Percentiles rank a stretch among this genome's conserved stretches.
These are phyloP conservation scores for Stagonosporopsis cucurbitacearum DNA, from an alignment of 2,329 filamentous ascomycete genomes.

Conservation along the genomic window DNA sequence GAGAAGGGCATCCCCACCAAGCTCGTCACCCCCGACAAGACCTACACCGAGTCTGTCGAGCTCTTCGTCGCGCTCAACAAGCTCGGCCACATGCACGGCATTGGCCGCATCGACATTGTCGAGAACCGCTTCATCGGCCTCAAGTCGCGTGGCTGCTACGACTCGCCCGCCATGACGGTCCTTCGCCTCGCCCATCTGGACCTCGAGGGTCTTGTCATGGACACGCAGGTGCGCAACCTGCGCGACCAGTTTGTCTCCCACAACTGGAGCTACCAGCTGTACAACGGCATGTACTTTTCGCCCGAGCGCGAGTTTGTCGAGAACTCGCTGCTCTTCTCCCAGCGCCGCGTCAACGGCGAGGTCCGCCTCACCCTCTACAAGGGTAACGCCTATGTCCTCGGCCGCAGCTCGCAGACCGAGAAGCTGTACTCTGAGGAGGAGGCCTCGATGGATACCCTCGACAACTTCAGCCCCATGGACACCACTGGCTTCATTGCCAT, in stretches of 20 bases:
- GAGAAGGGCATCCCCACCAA: constrained; percentile 77
- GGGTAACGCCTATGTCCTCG: constrained; percentile 67
- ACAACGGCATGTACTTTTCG: constrained; percentile 73
- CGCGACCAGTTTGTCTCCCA: constrained; percentile 73
- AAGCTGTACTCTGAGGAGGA: constrained; percentile 73
- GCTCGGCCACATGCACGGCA: constrained; percentile 74
- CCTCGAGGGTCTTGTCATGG: constrained; percentile 70
- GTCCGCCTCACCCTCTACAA: constrained; percentile 72
- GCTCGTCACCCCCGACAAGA: constrained; percentile 64
- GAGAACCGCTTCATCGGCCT: constrained; percentile 82
- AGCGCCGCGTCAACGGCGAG: constrained; percentile 51
- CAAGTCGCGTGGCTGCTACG: constrained; percentile 82
- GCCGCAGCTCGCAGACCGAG: constrained; percentile 67
- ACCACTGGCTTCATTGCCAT: constrained; percentile 74
- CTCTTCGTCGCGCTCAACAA: constrained; percentile 75
- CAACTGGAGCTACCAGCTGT: constrained; percentile 52
- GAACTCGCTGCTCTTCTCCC: constrained; percentile 56
- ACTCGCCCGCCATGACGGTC: constrained; percentile 56
- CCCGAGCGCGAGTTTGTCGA: constrained; percentile 76
- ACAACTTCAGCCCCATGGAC: constrained; percentile 69
- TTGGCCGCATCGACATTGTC: constrained; percentile 83
- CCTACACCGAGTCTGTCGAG: constrained; percentile 71
- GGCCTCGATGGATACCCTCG: constrained; percentile 73
- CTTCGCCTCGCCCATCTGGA: constrained; percentile 66
- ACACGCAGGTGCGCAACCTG: constrained; percentile 71